Base-by-base conservation (phyloP, 2,329 filamentous ascomycete species). In the Sporothrix globosa region DNA sequence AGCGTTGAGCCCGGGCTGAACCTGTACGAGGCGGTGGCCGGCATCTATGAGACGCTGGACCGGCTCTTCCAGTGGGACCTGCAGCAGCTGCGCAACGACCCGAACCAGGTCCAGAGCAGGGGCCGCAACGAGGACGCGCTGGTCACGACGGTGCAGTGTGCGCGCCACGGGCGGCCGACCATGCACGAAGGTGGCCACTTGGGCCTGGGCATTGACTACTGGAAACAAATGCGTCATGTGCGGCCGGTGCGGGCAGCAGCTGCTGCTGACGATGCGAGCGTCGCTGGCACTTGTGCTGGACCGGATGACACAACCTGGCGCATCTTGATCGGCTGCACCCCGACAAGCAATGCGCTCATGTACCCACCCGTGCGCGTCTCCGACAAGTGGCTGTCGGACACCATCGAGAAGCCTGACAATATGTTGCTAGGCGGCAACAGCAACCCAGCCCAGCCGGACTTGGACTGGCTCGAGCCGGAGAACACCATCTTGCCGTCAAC, bases 201-300 rank as follows among this genome's bases (percentile, higher is more conserved):
- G 34, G 92, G 92, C 0, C 80, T 95, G 70, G 88, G 86, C 65
- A 75, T 96, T 52, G 90, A 93, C 73, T 96, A 95, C 78, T 96
- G 92, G 92, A 90, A 88, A 78, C 85, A 90, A 74, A 82, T 83
- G 69, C 83, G 86, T 61, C 82, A 85, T 61, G 78, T 87, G 19
- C 79, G 77, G 2, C 78, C 79, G 6, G 77, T 75, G 2, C 78
- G 74, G n/a, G 27, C 54, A 24, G 21, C 44, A 2, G 30, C 34
- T 14, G n/a, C 58, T 46, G n/a, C 39, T 27, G 11, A 7, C 5
- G 21, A 21, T 21, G 11, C 10, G 11, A 13, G 41, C 41, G 11
- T 11, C 13, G 41, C 41, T 14, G 13, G 41, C 41, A 44, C 41
- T 39, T 34, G 34, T 3, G 27, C 27, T 30, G 27, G 27, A 30